A percentile compares a stretch with the other conserved stretches of the same genome.
phyloP scores from a whole-genome alignment of 495 filamentous ascomycete genomes.

The Delitschia confertaspora region DNA sequence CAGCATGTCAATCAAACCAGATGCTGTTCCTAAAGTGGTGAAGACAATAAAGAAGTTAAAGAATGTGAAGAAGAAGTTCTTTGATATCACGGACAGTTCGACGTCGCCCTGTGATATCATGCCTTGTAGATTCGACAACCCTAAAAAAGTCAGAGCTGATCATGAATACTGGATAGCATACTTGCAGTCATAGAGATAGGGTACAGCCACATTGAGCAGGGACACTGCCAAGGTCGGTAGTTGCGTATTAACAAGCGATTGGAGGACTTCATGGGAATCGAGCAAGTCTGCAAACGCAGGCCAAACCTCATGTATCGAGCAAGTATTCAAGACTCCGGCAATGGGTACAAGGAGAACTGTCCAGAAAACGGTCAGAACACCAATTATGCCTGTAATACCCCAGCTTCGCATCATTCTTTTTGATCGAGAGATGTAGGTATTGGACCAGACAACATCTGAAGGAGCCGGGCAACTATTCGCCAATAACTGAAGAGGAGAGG shows the following conservation, averaged over 20 bases:
- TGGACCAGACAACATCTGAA: slow-evolving; percentile 82
- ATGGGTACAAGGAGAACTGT: slow-evolving; percentile 73
- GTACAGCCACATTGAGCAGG: slow-evolving; percentile 77
- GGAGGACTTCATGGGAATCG: slow-evolving; percentile 52
- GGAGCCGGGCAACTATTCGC: slow-evolving; percentile 81
- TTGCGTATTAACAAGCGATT: slow-evolving; percentile 75
- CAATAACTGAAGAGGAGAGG: slow-evolving; percentile 72
- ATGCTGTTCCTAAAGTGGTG: slow-evolving; percentile 78
- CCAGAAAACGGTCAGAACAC: slow-evolving; percentile 81
- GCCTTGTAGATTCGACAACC: slow-evolving; percentile 78
- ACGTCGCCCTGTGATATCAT: slow-evolving; percentile 91
- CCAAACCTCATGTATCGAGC: slow-evolving; percentile 63
- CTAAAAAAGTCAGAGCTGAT: slow-evolving; percentile 27
- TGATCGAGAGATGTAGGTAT: slow-evolving; percentile 75
- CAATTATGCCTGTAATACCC: slow-evolving; percentile 72
- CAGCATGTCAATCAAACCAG: slow-evolving; percentile 58
- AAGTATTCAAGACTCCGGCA: slow-evolving; percentile 65
- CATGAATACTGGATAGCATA: too few species aligned
- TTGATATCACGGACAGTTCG: slow-evolving; percentile 90
- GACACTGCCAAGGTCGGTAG: slow-evolving; percentile 78
- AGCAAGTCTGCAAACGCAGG: slow-evolving; percentile 63
- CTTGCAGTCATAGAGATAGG: slow-evolving; percentile 87
- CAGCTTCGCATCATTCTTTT: slow-evolving; percentile 67
- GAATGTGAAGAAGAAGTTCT: slow-evolving; percentile 99
- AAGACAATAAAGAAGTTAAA: slow-evolving; percentile 98